Evolutionary conservation across 2,329 filamentous ascomycete genomes (phyloP), one percentile per base, ranked within the genome.

Genomic region (Domatiomyces globalis): DNA sequence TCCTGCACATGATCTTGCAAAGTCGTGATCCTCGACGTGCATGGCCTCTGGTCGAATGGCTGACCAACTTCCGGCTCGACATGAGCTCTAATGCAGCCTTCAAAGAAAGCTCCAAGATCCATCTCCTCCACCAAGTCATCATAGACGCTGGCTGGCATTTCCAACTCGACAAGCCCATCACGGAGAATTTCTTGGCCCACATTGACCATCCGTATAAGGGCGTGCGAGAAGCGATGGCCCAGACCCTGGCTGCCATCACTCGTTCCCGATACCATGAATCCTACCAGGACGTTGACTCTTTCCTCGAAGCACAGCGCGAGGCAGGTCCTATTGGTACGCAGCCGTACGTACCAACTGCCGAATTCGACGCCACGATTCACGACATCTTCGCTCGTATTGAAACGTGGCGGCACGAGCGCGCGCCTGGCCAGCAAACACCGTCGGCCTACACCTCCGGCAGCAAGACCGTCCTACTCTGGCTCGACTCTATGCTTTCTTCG

Each of bases 121-220:
- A 92, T 58, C 73, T 98, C 27, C 74, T 98, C 17, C 87, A 95
- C 60, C 87, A 94, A 59, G 79, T 86, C 56, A 85, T 98, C 53
- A 81, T 82, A 45, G 88, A 95, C 61, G 79, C 83, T 36, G 92
- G 92, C 1, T 98, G 94, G 92, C 92, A 98, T 66, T 98, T 95
- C 74, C 87, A 87, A 56, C 74, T 87, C 9, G 87, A 94, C 60
- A 80, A 87, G 68, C 88, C 89, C 0, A 90, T 98, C 48, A 72
- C 95, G 5, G 75, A 94, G 33, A 81, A 98, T 66, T 95, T 96
- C 69, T 73, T 98, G 54, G 75, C 78, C 20, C 92, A 98, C 65
- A 81, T 98, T 43, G 88, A 98, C 63, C 92, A 98, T 66, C 92
- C 92, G 0, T 98, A 98, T 72, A 98, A 98, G 72, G 85, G 88